These are phyloP conservation scores for Eucalyptus cloeziana DNA, from an alignment of 345 rosid species.

Conservation along the genomic window DNA sequence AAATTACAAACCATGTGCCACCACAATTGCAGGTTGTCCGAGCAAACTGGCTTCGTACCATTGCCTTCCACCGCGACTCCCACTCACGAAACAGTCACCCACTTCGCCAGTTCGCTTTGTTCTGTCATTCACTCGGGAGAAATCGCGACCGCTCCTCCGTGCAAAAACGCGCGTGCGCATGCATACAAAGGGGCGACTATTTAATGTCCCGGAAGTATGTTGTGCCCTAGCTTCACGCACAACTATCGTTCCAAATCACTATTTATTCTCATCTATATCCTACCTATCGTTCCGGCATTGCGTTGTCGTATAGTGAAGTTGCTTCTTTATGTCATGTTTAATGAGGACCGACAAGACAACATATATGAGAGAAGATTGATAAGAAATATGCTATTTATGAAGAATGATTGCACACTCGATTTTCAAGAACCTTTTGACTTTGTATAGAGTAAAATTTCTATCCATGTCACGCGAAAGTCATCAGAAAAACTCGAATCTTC, in stretches of 20 bases:
- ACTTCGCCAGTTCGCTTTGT: neutral
- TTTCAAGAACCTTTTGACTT: neutral
- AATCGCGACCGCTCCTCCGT: neutral
- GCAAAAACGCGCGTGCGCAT: neutral
- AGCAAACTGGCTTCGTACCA: neutral
- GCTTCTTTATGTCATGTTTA: neutral
- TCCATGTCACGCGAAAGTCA: neutral
- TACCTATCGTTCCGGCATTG: neutral
- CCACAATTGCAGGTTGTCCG: neutral
- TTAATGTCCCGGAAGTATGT: neutral
- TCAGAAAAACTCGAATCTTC: neutral
- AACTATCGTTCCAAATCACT: neutral
- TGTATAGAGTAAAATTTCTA: neutral
- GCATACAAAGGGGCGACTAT: neutral
- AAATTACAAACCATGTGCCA: neutral
- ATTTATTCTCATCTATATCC: neutral
- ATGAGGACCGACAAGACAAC: neutral
- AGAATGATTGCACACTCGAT: neutral
- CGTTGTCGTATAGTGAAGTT: neutral
- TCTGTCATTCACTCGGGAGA: neutral
- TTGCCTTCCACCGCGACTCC: neutral
- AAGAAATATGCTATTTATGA: neutral
- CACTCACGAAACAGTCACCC: neutral
- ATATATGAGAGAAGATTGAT: neutral
- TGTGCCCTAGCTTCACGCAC: neutral